Percentiles rank a stretch among this genome's conserved stretches.
phyloP scores from a whole-genome alignment of 805 yeast genomes.

The Osmozyma mogii region DNA sequence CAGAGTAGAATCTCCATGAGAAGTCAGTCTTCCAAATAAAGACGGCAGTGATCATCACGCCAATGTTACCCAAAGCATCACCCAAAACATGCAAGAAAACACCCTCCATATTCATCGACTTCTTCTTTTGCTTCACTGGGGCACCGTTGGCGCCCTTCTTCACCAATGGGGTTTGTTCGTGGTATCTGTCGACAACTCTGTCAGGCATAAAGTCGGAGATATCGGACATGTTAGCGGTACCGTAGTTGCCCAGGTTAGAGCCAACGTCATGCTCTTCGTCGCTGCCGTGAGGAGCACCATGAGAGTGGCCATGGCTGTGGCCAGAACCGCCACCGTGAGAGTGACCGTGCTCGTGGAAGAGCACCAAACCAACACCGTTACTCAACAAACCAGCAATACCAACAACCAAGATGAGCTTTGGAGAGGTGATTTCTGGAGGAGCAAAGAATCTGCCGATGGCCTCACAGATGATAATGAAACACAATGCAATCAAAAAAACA shows the following conservation, averaged over 20 bases:
- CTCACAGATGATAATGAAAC: constrained; percentile 86
- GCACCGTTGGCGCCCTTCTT: constrained; percentile 13
- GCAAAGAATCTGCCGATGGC: constrained; percentile 83
- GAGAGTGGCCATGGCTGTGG: constrained; percentile 7
- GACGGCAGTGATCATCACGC: constrained; percentile 83
- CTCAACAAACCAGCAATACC: constrained; percentile 80
- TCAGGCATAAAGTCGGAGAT: constrained; percentile 38
- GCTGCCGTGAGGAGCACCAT: constrained; percentile 9
- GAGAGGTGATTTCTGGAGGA: constrained; percentile 73
- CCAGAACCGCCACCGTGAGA: constrained; percentile 34
- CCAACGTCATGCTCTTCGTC: constrained; percentile 8
- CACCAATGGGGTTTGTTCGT: constrained; percentile 30
- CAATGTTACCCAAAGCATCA: constrained; percentile 92
- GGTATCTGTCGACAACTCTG: constrained; percentile 34
- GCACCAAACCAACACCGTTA: constrained; percentile 71
- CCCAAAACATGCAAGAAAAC: constrained; percentile 93
- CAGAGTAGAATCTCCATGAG: constrained; percentile 79
- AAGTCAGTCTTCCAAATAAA: constrained; percentile 92
- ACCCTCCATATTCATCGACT: constrained; percentile 94
- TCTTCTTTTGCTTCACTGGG: constrained; percentile 22
- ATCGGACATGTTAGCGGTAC: constrained; percentile 19
- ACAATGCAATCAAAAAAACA: constrained; percentile 83
- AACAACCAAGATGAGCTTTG: constrained; percentile 73
- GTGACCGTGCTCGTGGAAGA: constrained; percentile 73
- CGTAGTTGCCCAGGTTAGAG: constrained; percentile 7